These are phyloP conservation scores for Botrytis byssoidea DNA, from an alignment of 2,329 filamentous ascomycete genomes.

Conservation along the genomic window DNA sequence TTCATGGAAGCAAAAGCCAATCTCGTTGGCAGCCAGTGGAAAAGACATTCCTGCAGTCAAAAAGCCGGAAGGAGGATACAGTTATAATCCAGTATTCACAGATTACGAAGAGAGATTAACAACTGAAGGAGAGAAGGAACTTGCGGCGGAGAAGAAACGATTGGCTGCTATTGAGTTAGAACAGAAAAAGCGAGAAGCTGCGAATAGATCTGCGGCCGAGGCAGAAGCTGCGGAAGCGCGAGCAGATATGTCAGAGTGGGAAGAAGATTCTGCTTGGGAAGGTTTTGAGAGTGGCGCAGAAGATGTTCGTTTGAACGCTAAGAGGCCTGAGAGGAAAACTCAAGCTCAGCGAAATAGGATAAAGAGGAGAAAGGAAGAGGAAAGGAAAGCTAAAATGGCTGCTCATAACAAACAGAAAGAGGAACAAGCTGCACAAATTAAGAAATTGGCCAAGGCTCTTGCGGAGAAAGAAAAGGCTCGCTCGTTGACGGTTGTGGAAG, in stretches of 20 bases:
- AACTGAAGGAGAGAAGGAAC: constrained; percentile 72
- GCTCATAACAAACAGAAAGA: constrained; percentile 70
- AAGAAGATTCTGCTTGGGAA: constrained; percentile 91
- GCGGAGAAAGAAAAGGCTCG: constrained; percentile 55
- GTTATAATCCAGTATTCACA: constrained; percentile 86
- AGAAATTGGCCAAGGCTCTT: constrained; percentile 65
- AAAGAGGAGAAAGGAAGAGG: constrained; percentile 84
- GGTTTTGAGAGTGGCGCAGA: constrained; percentile 80
- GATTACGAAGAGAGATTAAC: constrained; percentile 79
- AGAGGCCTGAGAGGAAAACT: constrained; percentile 81
- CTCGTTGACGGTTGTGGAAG: constrained; percentile 45
- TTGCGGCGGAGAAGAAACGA: constrained; percentile 75
- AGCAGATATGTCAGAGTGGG: constrained; percentile 66
- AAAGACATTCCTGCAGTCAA: constrained; percentile 76
- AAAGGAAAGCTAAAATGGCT: constrained; percentile 73
- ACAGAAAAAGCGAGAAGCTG: constrained; percentile 63
- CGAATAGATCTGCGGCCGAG: constrained; percentile 67
- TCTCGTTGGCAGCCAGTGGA: constrained; percentile 79
- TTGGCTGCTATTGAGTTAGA: constrained; percentile 66
- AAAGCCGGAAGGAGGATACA: constrained; percentile 77
- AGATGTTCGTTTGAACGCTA: constrained; percentile 62
- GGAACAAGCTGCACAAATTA: constrained; percentile 68
- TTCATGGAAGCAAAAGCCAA: constrained; percentile 72
- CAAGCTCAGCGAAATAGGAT: constrained; percentile 82
- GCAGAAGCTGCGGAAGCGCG: constrained; percentile 71